Evolutionary conservation across 345 rosid species (phyloP).

Genomic region (Melaleuca quinquenervia): DNA sequence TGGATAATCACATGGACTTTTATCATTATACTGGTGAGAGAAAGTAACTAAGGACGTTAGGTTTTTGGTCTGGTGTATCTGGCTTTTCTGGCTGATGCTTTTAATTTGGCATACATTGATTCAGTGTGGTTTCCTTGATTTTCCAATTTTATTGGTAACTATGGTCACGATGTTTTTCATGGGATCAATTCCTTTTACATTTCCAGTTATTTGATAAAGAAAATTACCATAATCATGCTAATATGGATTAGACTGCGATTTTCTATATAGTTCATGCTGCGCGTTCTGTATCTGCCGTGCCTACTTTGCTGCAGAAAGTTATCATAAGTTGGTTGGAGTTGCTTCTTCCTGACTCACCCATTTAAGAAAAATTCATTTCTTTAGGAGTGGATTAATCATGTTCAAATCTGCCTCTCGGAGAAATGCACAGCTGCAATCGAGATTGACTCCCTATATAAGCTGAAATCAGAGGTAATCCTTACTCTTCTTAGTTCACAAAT

Average conservation of each 20-base stretch:
- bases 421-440: conserved; percentile 28
- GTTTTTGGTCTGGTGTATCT: not conserved
- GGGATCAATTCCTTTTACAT: not conserved
- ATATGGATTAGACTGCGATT: not conserved
- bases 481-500: not conserved
- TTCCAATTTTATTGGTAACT: not conserved
- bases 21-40: not conserved
- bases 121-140: not conserved
- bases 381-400: conserved; percentile 55
- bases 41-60: not conserved
- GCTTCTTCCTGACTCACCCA: not conserved
- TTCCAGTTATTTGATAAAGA: not conserved
- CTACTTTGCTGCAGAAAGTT: not conserved
- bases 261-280: not conserved
- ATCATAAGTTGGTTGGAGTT: not conserved
- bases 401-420: conserved; percentile 30
- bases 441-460: conserved; percentile 53
- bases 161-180: not conserved
- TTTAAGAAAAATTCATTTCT: conserved; percentile 1
- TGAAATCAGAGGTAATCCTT: conserved; percentile 58
- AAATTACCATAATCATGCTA: not conserved
- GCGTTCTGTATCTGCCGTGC: not conserved
- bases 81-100: not conserved
- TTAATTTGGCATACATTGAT: not conserved
- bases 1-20: not conserved